Evolutionary conservation across 345 rosid species (phyloP).

Genomic region (Erucastrum elatum): DNA sequence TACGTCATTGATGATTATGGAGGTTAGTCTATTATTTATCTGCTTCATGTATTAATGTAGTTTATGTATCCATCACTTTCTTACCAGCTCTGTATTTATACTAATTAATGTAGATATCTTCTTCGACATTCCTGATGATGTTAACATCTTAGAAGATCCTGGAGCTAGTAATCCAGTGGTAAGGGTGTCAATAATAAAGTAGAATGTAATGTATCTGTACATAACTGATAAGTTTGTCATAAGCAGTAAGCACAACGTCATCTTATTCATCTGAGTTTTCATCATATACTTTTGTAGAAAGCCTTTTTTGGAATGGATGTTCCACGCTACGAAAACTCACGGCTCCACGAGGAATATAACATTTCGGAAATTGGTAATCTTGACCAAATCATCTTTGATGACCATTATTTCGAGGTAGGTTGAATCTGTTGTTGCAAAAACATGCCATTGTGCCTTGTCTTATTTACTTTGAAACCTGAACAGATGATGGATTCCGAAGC

Average conservation of each 20-base stretch:
- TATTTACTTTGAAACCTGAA: constrained; percentile 16
- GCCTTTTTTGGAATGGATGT: constrained; percentile 83
- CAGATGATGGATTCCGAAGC: constrained; percentile 74
- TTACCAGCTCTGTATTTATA: neutral
- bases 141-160: constrained; percentile 76
- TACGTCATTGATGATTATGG: constrained; percentile 92
- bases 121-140: constrained; percentile 75
- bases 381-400: constrained; percentile 58
- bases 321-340: constrained; percentile 53
- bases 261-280: no score
- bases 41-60: neutral
- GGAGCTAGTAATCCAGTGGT: constrained; percentile 95
- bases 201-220: no score
- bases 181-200: constrained; percentile 35
- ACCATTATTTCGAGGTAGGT: constrained; percentile 74
- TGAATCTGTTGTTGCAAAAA: neutral
- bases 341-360: constrained; percentile 52
- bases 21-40: constrained; percentile 45
- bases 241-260: no score
- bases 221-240: neutral
- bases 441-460: constrained; percentile 25
- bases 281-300: constrained; percentile 52
- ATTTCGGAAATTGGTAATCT: constrained; percentile 46
- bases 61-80: neutral
- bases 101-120: constrained; percentile 72